A percentile compares a stretch with the other conserved stretches of the same genome.
Evolutionary conservation across 805 yeast genomes (phyloP).

Genomic region (Maudiozyma pseudohumilis): DNA sequence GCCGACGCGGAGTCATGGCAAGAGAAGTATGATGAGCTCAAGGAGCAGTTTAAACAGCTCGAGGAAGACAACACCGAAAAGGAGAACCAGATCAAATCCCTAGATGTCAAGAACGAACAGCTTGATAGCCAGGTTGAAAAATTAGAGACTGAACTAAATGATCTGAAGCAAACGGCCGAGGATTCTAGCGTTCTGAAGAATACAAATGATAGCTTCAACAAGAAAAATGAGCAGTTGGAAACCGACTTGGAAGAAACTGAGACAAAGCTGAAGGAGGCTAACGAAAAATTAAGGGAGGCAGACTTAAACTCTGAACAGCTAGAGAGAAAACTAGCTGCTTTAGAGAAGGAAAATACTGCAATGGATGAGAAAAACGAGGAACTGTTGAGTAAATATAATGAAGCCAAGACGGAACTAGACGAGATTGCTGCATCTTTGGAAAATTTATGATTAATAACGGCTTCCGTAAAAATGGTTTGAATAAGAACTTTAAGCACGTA

Average conservation of each 20-base stretch:
- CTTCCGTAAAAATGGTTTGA: not conserved
- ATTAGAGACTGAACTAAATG: constrained; percentile 26
- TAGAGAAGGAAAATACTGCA: constrained; percentile 86
- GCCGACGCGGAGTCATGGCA: constrained; percentile 96
- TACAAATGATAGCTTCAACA: constrained; percentile 81
- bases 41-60: constrained; percentile 70
- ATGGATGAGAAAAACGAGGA: constrained; percentile 89
- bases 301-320: constrained; percentile 94
- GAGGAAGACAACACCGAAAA: constrained; percentile 88
- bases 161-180: constrained; percentile 71
- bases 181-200: constrained; percentile 83
- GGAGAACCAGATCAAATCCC: constrained; percentile 89
- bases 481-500: not conserved
- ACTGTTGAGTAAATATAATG: constrained; percentile 66
- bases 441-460: constrained; percentile 24
- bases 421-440: constrained; percentile 96
- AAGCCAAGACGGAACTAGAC: constrained; percentile 88
- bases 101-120: constrained; percentile 83
- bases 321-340: constrained; percentile 85
- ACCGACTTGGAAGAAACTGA: constrained; percentile 76
- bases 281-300: constrained; percentile 87
- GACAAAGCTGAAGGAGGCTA: constrained; percentile 82
- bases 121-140: constrained; percentile 76
- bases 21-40: constrained; percentile 85
- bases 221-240: constrained; percentile 86